Percentiles rank a stretch among this genome's conserved stretches.
Evolutionary conservation across 225 moss, liverwort and hornwort genomes (phyloP).

Genomic region (Polytrichum commune): DNA sequence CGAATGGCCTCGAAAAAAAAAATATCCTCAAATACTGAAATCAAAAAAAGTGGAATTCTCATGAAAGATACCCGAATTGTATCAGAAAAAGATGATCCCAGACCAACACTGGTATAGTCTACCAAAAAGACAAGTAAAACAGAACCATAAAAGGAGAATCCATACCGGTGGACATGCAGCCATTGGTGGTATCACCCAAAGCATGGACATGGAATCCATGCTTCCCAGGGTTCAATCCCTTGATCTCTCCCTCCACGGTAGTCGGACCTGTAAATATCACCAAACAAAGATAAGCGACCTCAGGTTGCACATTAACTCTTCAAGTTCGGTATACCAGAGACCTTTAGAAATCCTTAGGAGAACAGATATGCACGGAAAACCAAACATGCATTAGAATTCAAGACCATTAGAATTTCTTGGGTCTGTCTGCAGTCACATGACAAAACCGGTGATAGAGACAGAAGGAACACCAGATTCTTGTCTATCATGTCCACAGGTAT

Average conservation of each 20-base stretch:
- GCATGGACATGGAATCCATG: slow-evolving; percentile 84
- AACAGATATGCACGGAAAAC: not conserved
- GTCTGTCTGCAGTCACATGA: too few relatives aligned
- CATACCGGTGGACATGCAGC: slow-evolving; percentile 66
- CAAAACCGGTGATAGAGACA: too few relatives aligned
- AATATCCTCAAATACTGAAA: too few relatives aligned
- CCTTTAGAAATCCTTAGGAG: not conserved
- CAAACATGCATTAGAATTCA: not conserved
- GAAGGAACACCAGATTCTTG: too few relatives aligned
- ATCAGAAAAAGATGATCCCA: too few relatives aligned
- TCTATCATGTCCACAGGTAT: too few relatives aligned
- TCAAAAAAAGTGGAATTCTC: too few relatives aligned
- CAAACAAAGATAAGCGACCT: not conserved
- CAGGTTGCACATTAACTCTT: not conserved
- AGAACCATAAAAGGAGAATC: not conserved
- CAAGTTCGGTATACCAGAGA: not conserved
- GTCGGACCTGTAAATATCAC: slow-evolving; percentile 44
- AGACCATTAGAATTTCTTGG: too few relatives aligned
- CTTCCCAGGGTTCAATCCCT: slow-evolving; percentile 72
- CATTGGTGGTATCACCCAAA: slow-evolving; percentile 69
- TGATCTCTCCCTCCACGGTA: slow-evolving; percentile 57
- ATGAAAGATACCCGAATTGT: too few relatives aligned
- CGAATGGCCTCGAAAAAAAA: too few relatives aligned
- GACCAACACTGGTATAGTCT: too few relatives aligned
- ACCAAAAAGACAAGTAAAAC: too few relatives aligned